These are phyloP conservation scores for Cornus florida DNA, from an alignment of 148 eudicot genomes.

Conservation along the genomic window DNA sequence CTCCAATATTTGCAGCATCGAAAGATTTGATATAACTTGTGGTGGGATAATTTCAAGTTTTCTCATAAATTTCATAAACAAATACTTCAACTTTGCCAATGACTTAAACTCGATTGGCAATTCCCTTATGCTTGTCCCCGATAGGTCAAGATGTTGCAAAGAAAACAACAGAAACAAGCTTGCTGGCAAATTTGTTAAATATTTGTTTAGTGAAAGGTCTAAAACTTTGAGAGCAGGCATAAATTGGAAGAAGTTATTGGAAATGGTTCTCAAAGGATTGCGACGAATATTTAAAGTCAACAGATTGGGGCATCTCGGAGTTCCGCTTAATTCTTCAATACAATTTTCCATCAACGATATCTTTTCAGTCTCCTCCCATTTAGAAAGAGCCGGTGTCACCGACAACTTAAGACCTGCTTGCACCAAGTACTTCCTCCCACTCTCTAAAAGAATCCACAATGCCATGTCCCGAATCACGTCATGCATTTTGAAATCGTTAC, in stretches of 20 bases:
- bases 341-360: background rate
- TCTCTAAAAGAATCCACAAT: constrained; percentile 15
- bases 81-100: background rate
- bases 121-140: background rate
- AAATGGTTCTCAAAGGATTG: background rate
- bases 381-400: background rate
- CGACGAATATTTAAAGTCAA: background rate
- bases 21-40: background rate
- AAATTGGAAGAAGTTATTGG: constrained; percentile 12
- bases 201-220: background rate
- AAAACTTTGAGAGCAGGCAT: background rate
- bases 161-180: background rate
- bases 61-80: background rate
- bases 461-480: constrained; percentile 27
- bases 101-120: background rate
- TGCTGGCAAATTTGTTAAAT: background rate
- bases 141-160: background rate
- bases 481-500: constrained; percentile 17
- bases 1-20: background rate
- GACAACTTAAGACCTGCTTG: background rate
- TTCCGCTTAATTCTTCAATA: background rate
- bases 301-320: background rate
- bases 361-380: background rate
- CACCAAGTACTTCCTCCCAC: constrained; percentile 6
- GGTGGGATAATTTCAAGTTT: background rate